These are phyloP conservation scores for Leccinum barrowsii DNA, from an alignment of 768 basidiomycete genomes.

Conservation along the genomic window DNA sequence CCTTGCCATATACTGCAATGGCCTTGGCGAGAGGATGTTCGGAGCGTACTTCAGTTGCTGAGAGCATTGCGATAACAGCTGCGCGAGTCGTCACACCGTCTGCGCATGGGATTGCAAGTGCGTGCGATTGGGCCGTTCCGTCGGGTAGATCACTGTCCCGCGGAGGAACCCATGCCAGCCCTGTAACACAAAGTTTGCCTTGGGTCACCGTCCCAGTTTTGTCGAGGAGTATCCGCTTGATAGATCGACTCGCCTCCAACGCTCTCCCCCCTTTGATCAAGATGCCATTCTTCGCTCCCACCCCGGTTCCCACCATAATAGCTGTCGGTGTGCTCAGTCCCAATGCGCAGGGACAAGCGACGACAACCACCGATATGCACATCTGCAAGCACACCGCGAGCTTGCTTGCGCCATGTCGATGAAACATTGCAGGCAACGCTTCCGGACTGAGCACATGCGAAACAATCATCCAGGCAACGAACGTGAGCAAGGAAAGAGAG, in stretches of 20 bases:
- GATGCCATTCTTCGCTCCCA: slow-evolving; percentile 96
- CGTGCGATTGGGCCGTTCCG: slow-evolving; percentile 4
- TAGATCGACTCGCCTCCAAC: slow-evolving; percentile 81
- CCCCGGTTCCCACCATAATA: slow-evolving; percentile 98
- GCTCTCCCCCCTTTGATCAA: slow-evolving; percentile 97
- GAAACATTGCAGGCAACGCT: slow-evolving; percentile 80
- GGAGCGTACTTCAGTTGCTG: slow-evolving; percentile 84
- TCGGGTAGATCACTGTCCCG: slow-evolving; percentile 21
- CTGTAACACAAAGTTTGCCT: slow-evolving; percentile 84
- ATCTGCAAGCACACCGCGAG: slow-evolving; percentile 92
- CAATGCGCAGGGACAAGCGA: slow-evolving; percentile 96
- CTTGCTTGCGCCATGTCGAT: slow-evolving; percentile 74
- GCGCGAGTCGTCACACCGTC: slow-evolving; percentile 61
- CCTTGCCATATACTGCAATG: slow-evolving; percentile 72
- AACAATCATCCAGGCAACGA: slow-evolving; percentile 78
- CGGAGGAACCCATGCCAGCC: slow-evolving; percentile 67
- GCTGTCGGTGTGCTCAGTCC: slow-evolving; percentile 96
- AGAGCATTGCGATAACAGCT: slow-evolving; percentile 74
- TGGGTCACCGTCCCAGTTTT: slow-evolving; percentile 98
- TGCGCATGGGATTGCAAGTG: slow-evolving; percentile 37
- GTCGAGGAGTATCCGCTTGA: slow-evolving; percentile 84
- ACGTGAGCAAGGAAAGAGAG: slow-evolving; percentile 74
- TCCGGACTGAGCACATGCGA: slow-evolving; percentile 53
- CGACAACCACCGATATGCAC: slow-evolving; percentile 96
- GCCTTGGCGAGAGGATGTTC: slow-evolving; percentile 97